Evolutionary conservation across 2,329 filamentous ascomycete genomes (phyloP), one percentile per base, ranked within the genome.

Genomic region (Fusarium xylarioides): DNA sequence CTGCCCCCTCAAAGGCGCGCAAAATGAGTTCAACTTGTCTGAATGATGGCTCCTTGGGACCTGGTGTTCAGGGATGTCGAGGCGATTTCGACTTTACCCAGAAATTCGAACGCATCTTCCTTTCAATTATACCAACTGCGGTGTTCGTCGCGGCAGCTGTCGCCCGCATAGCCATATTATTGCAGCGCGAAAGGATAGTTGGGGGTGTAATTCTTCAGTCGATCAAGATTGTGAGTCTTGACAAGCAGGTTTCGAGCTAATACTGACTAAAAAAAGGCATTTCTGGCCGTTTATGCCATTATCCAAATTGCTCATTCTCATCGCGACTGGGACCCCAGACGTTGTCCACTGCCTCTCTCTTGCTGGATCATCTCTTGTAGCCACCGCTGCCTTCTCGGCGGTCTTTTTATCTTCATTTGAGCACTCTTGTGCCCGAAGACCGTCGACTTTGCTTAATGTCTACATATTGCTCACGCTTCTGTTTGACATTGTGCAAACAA

Each of bases 41-140:
- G 53, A 81, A 81, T 72, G 84, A 86, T 65, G 74, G 75, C 46
- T 74, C 80, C 28, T 80, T 86, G 26, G 85, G 86, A 7, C 86
- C 86, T 0, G 71, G 76, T 11, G 83, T 87, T n/a, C 71, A 71
- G 15, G 85, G 83, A 28, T 87, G 86, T 62, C 83, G 85, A 15
- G 82, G 79, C 56, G 82, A 85, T 64, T 88, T 88, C 61, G 86
- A 87, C 73, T 87, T 87, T 63, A 88, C 86, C 2, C 77, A 87
- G 55, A 81, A 80, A 34, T 87, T 88, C 60, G 86, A 87, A 74
- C 80, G 83, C 26, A 79, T 86, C 8, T 81, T 87, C 55, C 80
- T 88, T n/a, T 81, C 82, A 3, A 79, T 86, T 14, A 75, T 85
- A 6, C 86, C 86, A 1, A 76, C 82, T 1, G 72, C 80, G 3